These are phyloP conservation scores for Alternaria sp. DNA, from an alignment of 2,329 filamentous ascomycete genomes.

Conservation along the genomic window DNA sequence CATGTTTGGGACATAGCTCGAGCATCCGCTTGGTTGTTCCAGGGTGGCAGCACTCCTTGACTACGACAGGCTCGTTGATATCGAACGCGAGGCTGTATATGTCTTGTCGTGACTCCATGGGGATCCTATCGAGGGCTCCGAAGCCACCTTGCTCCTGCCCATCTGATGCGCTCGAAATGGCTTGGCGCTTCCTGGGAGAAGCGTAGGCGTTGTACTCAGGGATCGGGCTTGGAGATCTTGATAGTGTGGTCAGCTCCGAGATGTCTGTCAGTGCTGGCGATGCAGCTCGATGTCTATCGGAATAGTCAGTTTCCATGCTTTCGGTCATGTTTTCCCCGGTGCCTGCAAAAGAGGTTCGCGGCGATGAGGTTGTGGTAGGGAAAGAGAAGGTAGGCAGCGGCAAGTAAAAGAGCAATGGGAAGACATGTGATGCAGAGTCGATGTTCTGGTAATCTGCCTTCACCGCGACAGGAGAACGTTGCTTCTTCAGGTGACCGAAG, in stretches of 20 bases:
- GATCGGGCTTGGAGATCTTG: background rate
- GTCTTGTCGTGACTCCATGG: constrained; percentile 17
- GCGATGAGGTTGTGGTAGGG: background rate
- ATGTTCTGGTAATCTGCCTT: background rate
- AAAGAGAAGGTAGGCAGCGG: background rate
- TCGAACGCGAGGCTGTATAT: constrained; percentile 15
- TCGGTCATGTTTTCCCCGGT: background rate
- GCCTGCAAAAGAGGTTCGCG: background rate
- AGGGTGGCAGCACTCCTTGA: constrained; percentile 22
- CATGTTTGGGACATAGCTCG: constrained; percentile 20
- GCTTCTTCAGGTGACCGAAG: background rate
- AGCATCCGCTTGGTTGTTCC: constrained; percentile 16
- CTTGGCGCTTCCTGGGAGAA: background rate
- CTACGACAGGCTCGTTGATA: constrained; percentile 4
- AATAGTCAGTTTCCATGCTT: background rate
- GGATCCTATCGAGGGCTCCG: constrained; percentile 12
- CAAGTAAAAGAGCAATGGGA: background rate
- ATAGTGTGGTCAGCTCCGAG: background rate
- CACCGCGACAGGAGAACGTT: background rate
- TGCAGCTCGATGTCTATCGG: background rate
- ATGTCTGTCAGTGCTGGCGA: background rate
- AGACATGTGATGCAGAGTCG: background rate
- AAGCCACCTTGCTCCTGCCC: background rate
- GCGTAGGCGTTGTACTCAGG: background rate
- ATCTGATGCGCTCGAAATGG: background rate